These are phyloP conservation scores for Fraxinus ornus DNA, from an alignment of 305 asterid genomes.

Conservation along the genomic window DNA sequence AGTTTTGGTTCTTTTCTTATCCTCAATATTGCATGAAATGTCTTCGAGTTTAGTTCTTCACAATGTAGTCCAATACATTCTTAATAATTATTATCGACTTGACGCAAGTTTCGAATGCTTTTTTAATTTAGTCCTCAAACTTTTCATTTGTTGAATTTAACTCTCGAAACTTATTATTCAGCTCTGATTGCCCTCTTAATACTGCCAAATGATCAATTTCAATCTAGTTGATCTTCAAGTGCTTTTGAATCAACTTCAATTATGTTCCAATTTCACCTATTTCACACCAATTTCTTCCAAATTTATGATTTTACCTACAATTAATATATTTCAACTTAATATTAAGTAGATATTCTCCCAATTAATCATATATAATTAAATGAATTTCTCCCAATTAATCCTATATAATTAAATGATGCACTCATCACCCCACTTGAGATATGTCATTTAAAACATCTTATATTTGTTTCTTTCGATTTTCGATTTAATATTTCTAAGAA, in stretches of 20 bases:
- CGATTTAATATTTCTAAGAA: background rate
- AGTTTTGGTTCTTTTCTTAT: background rate
- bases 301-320: no score
- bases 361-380: no score
- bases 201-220: background rate
- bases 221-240: background rate
- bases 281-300: no score
- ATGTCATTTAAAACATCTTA: background rate
- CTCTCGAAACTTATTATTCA: background rate
- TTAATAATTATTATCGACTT: background rate
- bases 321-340: no score
- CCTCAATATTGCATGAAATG: background rate
- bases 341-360: no score
- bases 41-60: background rate
- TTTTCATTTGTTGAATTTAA: background rate
- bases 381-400: no score
- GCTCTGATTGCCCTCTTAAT: background rate
- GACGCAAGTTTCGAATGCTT: background rate
- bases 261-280: background rate
- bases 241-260: background rate
- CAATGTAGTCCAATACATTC: background rate
- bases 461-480: background rate
- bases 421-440: background rate
- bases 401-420: no score
- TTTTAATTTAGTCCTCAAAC: background rate